Base-by-base conservation (phyloP, 768 basidiomycete genomes). In the Macrolepiota dolichaula region DNA sequence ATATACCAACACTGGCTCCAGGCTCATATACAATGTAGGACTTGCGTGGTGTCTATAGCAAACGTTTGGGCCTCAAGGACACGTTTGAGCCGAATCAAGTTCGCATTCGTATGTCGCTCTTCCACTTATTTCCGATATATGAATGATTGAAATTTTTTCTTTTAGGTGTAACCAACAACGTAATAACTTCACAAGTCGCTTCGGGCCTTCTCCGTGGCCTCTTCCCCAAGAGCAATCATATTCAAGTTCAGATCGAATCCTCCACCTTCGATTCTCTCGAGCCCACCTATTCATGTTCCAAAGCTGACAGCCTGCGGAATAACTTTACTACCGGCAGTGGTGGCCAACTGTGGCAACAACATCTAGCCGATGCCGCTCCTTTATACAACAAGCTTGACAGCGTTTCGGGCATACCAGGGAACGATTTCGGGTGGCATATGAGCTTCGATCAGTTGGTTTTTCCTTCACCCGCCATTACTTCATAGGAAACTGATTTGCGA, bases 111-210 rank as follows among this genome's bases (percentile, higher is more conserved):
- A 51, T 32, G 74, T 72, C 25, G 2, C 37, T 17, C 54, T 27
- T 15, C 22, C 5, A 25, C 22, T 13, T 24, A 12, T 27, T 24
- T 22, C 29, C 7, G 29, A 32, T 49, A 49, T 10, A 13, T 27
- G 10, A 24, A 24, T 12, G 12, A 24, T 4, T 49, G 2, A 44
- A 44, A n/a, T 1, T 56, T 22, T n/a, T 49, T 12, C 7, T 4
- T 36, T 5, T 54, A 80, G 79, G 81, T 4, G 80, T 82, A 4
- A 83, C 82, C 2, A 81, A 81, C 70, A 83, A 83, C 53, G 75
- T 74, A 17, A 81, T 83, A 29, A 82, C 82, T 10, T 82, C 81
- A 0, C 80, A 83, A 71, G 79, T 82, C 1, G 80, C 81, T 17
- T 77, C 78, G 17, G 79, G 77, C 1, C 73, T 82, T 15, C 63